Conservation (phyloP, 164 flowering plant genomes). For the Vitis riparia region DNA sequence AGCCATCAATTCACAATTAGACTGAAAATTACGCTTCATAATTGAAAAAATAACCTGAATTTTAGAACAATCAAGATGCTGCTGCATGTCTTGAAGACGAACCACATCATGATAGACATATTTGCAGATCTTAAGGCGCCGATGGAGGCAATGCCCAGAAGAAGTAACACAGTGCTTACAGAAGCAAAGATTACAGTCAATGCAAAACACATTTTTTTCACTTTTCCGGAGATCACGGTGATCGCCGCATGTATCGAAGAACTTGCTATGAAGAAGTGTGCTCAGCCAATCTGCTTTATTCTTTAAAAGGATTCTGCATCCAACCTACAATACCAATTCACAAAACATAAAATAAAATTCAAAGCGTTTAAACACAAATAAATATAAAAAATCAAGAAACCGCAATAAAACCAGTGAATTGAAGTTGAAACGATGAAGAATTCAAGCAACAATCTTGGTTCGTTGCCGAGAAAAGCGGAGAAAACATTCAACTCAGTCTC, state of each 20-base stretch:
- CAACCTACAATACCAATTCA: slow-evolving; percentile 18
- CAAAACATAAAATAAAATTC: neutral
- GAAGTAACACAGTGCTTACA: slow-evolving; percentile 57
- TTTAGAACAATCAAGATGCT: slow-evolving; percentile 57
- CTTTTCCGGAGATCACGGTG: slow-evolving; percentile 44
- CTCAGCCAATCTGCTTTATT: slow-evolving; percentile 30
- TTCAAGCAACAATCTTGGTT: too few relatives aligned
- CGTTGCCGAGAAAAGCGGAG: too few relatives aligned
- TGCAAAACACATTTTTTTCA: slow-evolving; percentile 66
- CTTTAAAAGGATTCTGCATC: slow-evolving; percentile 18
- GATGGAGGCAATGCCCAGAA: slow-evolving; percentile 34
- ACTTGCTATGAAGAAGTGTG: slow-evolving; percentile 27
- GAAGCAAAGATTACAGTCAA: slow-evolving; percentile 46
- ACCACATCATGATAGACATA: slow-evolving; percentile 76
- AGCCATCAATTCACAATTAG: too few relatives aligned
- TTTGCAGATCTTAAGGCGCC: slow-evolving; percentile 59
- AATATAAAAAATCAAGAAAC: too few relatives aligned
- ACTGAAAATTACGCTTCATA: too few relatives aligned
- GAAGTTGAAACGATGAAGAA: too few relatives aligned
- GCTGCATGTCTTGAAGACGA: slow-evolving; percentile 61
- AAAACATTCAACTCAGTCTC: too few relatives aligned
- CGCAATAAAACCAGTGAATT: too few relatives aligned
- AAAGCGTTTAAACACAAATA: neutral
- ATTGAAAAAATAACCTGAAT: slow-evolving; percentile 46
- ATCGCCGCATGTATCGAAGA: slow-evolving; percentile 38